A percentile compares a stretch with the other conserved stretches of the same genome.
Evolutionary conservation across 1,139 yeast species (phyloP).

Genomic region (Debaryomyces sp.): DNA sequence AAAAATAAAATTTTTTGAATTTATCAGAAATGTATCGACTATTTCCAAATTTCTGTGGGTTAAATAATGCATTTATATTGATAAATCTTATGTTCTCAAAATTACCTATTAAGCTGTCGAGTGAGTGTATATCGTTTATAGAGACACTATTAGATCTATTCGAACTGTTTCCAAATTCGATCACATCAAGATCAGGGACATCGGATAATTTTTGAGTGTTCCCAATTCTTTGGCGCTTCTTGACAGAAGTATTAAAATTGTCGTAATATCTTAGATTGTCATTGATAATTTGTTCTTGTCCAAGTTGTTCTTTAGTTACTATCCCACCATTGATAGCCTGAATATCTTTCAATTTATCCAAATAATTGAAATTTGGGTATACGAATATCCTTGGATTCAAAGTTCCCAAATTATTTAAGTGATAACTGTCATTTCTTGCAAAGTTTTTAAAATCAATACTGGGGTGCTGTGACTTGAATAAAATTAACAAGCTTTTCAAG

Average conservation of each 20-base stretch:
- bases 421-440: slow-evolving; percentile 7
- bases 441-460: slow-evolving; percentile 18
- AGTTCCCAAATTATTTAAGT: slow-evolving; percentile 14
- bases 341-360: slow-evolving; percentile 14
- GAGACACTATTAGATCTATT: slow-evolving; percentile 11
- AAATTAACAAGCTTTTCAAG: slow-evolving; percentile 26
- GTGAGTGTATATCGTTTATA: slow-evolving; percentile 21
- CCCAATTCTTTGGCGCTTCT: slow-evolving; percentile 11
- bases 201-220: slow-evolving; percentile 2
- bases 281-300: slow-evolving; percentile 1
- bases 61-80: slow-evolving; percentile 17
- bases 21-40: slow-evolving; percentile 8
- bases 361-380: slow-evolving; percentile 18
- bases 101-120: slow-evolving; percentile 20
- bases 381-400: slow-evolving; percentile 14
- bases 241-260: slow-evolving; percentile 15
- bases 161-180: slow-evolving; percentile 9
- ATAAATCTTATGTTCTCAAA: slow-evolving; percentile 19
- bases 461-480: slow-evolving; percentile 29
- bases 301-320: not conserved
- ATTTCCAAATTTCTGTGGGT: slow-evolving; percentile 4
- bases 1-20: slow-evolving; percentile 10
- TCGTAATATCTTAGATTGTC: slow-evolving; percentile 17
- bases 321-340: not conserved
- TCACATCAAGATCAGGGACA: slow-evolving; percentile 15